phyloP scores from a whole-genome alignment of 1,139 yeast genomes.

The Kazachstania sp. region DNA sequence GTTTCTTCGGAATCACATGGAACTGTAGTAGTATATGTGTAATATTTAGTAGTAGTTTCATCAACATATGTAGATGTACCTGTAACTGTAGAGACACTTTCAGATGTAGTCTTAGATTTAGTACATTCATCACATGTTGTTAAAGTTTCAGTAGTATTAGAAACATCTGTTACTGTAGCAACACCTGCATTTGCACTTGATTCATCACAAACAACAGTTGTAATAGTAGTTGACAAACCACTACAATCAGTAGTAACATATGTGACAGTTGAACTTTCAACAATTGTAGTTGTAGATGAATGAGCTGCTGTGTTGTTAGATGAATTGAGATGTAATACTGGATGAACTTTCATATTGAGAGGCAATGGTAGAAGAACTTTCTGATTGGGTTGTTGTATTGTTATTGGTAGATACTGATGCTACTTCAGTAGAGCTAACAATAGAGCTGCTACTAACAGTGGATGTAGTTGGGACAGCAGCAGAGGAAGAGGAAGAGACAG shows the following conservation, averaged over 20 bases:
- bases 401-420: not conserved
- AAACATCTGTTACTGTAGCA: not conserved
- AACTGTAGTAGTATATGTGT: not conserved
- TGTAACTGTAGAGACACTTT: not conserved
- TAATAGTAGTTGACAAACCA: not conserved
- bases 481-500: not conserved
- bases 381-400: not conserved
- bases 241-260: not conserved
- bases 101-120: not conserved
- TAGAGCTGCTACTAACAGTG: not conserved
- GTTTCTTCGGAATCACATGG: not conserved
- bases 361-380: not conserved
- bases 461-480: not conserved
- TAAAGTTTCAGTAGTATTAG: not conserved
- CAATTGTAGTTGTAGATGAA: not conserved
- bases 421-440: not conserved
- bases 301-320: not conserved
- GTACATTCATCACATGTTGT: not conserved
- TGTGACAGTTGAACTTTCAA: not conserved
- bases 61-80: slow-evolving; percentile 1
- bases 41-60: not conserved
- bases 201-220: not conserved
- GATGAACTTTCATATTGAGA: no score
- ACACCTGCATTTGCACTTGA: not conserved
- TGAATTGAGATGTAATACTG: not conserved